A percentile compares a stretch with the other conserved stretches of the same genome.
phyloP scores from a whole-genome alignment of 768 basidiomycete species.

The Phallus indusiatus region DNA sequence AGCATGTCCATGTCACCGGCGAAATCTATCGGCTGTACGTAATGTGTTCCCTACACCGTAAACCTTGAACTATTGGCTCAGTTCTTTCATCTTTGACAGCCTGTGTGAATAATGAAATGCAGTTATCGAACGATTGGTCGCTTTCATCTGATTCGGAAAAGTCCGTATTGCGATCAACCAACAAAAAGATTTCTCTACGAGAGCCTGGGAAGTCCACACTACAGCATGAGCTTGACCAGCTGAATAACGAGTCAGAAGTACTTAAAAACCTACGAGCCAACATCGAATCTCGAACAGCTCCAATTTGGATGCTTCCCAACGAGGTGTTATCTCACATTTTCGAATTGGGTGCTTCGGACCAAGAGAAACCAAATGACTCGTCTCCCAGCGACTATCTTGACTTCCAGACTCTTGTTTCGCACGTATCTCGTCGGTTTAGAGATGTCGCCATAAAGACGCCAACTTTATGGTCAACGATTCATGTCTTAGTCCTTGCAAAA shows the following conservation, averaged over 20 bases:
- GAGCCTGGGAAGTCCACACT: not conserved
- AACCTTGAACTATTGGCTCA: too few relatives aligned
- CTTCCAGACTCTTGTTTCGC: slow-evolving; percentile 48
- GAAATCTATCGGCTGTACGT: too few relatives aligned
- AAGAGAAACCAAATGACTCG: slow-evolving; percentile 14
- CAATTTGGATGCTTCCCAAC: slow-evolving; percentile 28
- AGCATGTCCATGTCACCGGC: too few relatives aligned
- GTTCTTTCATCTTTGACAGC: too few relatives aligned
- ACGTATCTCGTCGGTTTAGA: slow-evolving; percentile 51
- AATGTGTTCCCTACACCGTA: too few relatives aligned
- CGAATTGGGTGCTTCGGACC: slow-evolving; percentile 36
- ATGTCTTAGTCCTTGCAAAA: slow-evolving; percentile 11
- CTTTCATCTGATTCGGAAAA: too few relatives aligned
- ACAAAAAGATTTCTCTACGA: not conserved
- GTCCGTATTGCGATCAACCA: not conserved
- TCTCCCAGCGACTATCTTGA: slow-evolving; percentile 34
- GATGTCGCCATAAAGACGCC: slow-evolving; percentile 41
- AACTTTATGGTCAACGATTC: slow-evolving; percentile 47
- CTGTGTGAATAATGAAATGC: too few relatives aligned
- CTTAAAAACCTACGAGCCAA: slow-evolving; percentile 1
- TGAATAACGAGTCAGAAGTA: not conserved
- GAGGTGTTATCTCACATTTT: slow-evolving; percentile 55
- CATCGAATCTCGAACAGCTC: not conserved
- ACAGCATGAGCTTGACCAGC: not conserved
- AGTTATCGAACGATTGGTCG: too few relatives aligned